phyloP scores from a whole-genome alignment of 2,329 filamentous ascomycete genomes.

The Chaetothyriales sp. region DNA sequence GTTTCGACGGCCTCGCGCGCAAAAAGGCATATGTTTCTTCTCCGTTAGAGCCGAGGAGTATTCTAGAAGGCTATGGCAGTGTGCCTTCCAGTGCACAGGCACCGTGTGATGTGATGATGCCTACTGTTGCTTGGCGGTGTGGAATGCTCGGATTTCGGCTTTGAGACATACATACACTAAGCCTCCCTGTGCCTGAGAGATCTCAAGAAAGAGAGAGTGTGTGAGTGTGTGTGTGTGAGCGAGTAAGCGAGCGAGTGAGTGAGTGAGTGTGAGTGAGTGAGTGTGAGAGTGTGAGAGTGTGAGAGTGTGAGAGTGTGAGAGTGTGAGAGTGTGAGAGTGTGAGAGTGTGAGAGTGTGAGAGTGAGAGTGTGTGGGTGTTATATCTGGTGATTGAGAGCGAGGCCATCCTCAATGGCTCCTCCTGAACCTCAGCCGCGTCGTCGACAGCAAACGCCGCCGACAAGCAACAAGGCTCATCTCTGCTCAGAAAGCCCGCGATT shows the following conservation, averaged over 20 bases:
- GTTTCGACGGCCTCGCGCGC: neutral
- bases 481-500: neutral
- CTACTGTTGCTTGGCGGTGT: neutral
- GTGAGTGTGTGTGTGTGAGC: too few relatives aligned
- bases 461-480: neutral
- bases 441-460: neutral
- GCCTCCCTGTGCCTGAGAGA: too few relatives aligned
- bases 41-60: neutral
- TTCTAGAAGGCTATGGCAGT: neutral
- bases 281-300: too few relatives aligned
- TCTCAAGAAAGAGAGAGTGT: too few relatives aligned
- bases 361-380: too few relatives aligned
- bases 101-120: neutral
- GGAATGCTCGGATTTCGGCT: neutral
- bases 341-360: too few relatives aligned
- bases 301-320: too few relatives aligned
- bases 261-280: too few relatives aligned
- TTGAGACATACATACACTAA: neutral
- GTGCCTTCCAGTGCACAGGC: neutral
- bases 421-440: slow-evolving; percentile 10
- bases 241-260: too few relatives aligned
- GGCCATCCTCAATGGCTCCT: slow-evolving; percentile 5
- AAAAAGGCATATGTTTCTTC: neutral
- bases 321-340: too few relatives aligned
- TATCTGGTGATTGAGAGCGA: too few relatives aligned